Base-by-base conservation (phyloP, 2,329 filamentous ascomycete species). In the Fusarium phyllophilum region DNA sequence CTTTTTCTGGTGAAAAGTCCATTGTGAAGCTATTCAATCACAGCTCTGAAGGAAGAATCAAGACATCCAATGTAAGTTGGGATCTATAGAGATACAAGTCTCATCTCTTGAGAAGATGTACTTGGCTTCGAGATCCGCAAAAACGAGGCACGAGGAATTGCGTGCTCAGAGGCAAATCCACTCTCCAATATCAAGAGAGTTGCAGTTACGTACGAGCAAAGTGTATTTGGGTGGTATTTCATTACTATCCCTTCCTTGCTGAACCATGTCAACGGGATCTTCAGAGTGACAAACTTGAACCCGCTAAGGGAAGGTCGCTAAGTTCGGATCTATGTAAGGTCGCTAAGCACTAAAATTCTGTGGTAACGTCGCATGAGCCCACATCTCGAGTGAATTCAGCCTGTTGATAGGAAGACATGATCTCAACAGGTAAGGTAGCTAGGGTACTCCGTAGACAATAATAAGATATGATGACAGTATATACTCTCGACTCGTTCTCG, bases 151-250 rank as follows among this genome's bases (percentile, higher is more conserved):
- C 75, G 70, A 73, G 76, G 65, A 65, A 78, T 78, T 78, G 76
- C 76, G 76, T 78, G 76, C 76, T 78, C 76, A 74, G 60, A 68
- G 67, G 69, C 71, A 63, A 70, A 74, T 57, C 64, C 73, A 78
- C 76, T 62, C 38, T 10, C n/a, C 39, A 36, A 29, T 41, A 39
- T 69, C 44, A 49, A 41, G n/a, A 38, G 46, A 56, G 57, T 59
- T 72, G 34, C 44, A 72, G 67, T 66, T 72, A 73, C 46, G 70
- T 70, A 73, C 66, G 45, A 52, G 22, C 18, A 72, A 48, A 55
- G 31, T 38, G 44, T 44, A 31, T 60, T 36, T 17, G 17, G 34
- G 57, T 68, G n/a, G 66, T 62, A 68, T 62, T 36, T 6, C 4
- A 36, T 2, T 51, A 8, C 31, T 44, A 12, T 34, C 26, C 46